Conservation (phyloP, 2,329 filamentous ascomycete genomes). For the Colletotrichum sp. region DNA sequence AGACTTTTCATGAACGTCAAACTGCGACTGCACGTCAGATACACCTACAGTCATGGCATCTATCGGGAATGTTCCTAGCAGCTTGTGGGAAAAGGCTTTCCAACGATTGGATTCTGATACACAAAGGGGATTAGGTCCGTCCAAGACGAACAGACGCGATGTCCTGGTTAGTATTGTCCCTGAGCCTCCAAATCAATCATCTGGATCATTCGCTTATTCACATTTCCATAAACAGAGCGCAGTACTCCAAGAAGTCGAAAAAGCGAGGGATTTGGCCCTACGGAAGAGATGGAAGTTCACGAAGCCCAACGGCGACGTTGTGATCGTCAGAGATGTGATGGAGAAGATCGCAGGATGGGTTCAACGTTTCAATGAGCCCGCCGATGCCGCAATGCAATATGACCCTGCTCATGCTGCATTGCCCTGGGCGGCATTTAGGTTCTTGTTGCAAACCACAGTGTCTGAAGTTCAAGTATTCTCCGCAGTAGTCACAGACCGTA, state of each 20-base stretch:
- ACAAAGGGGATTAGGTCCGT: background rate
- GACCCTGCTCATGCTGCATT: constrained; percentile 30
- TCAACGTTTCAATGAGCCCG: constrained; percentile 30
- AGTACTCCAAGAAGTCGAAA: background rate
- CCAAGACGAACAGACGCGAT: background rate
- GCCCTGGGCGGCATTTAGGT: constrained; percentile 33
- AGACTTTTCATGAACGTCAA: no score
- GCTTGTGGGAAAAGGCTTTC: no score
- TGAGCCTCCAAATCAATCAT: background rate
- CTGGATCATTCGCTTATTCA: background rate
- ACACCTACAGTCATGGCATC: no score
- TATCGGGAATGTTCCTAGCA: no score
- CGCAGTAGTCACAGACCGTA: background rate
- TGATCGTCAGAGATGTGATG: background rate
- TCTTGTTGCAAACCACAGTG: constrained; percentile 25
- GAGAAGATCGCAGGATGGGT: constrained; percentile 27
- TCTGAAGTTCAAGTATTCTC: background rate
- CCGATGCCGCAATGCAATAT: constrained; percentile 28
- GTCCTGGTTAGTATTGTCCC: background rate
- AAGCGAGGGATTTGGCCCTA: background rate
- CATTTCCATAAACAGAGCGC: background rate
- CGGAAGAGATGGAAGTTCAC: background rate
- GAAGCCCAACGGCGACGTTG: background rate
- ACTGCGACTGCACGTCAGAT: no score
- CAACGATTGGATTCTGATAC: no score